These are phyloP conservation scores for Candida tammaniensis DNA, from an alignment of 805 yeast genomes.

Conservation along the genomic window DNA sequence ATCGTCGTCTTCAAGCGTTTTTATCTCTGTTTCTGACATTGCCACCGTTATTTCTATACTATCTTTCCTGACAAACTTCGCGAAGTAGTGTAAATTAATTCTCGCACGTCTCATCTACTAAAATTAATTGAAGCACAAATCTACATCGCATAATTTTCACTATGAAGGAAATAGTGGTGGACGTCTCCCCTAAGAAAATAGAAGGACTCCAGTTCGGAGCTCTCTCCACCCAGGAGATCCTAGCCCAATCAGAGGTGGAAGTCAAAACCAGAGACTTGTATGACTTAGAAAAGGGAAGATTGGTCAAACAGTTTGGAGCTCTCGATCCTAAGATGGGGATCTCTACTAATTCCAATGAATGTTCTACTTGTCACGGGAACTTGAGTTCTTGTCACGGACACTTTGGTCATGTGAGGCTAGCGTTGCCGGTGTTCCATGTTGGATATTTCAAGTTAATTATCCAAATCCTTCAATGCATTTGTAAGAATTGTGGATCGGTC, in stretches of 20 bases:
- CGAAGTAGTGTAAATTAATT: too few species aligned
- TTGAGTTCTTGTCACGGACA: slow-evolving; percentile 97
- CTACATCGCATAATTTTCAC: too few species aligned
- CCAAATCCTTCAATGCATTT: slow-evolving; percentile 82
- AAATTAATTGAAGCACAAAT: too few species aligned
- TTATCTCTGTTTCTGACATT: slow-evolving; percentile 36
- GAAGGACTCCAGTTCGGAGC: slow-evolving; percentile 91
- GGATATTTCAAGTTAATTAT: slow-evolving; percentile 94
- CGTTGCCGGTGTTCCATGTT: slow-evolving; percentile 95
- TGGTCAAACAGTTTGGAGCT: slow-evolving; percentile 83
- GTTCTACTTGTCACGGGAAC: slow-evolving; percentile 88
- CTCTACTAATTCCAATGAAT: slow-evolving; percentile 78
- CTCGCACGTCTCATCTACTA: too few species aligned
- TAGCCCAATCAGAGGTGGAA: slow-evolving; percentile 93
- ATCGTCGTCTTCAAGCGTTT: slow-evolving; percentile 90
- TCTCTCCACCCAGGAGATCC: slow-evolving; percentile 84
- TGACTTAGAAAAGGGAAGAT: slow-evolving; percentile 84
- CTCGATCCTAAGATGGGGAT: slow-evolving; percentile 93
- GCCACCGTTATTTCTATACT: slow-evolving; percentile 4
- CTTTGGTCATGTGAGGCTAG: slow-evolving; percentile 90
- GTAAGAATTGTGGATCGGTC: slow-evolving; percentile 83
- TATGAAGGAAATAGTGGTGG: slow-evolving; percentile 56
- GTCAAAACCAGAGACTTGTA: slow-evolving; percentile 87
- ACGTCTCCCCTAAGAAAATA: slow-evolving; percentile 86
- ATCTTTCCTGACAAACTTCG: too few species aligned